Base-by-base conservation (phyloP, 345 rosid species). In the Trapa bicornis region DNA sequence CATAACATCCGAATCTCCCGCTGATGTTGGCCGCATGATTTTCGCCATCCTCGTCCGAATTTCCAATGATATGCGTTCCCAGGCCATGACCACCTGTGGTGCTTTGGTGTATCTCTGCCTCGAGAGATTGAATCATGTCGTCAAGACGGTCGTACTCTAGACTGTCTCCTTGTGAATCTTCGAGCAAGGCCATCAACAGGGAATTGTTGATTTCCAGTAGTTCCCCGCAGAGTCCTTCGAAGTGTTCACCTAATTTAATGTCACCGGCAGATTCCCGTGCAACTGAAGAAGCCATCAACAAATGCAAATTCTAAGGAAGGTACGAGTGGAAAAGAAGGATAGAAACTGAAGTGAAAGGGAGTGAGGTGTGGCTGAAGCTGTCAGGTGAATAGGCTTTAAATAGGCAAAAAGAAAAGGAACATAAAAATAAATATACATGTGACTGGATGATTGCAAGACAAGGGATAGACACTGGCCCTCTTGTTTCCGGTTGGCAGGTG, bases 81-180 rank as follows among this genome's bases (percentile, higher is more conserved):
- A 50, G 29, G 45, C 64, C 61, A 4, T 38, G 41, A 39, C 69
- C 3, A 5, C 36, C 66, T 15, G 70, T 74, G 13, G 53, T 32
- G 45, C 62, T 71, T 48, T 64, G 70, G 69, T 80, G 73, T 70
- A 83, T 78, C 80, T 81, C 86, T 7, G 80, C 82, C 68, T 81
- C 87, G 42, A 83, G 65, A 7, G 87, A 83, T 56, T 73, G 79
- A 53, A 85, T 85, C 38, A 81, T 77, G 22, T 78, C 56, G 38
- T 81, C 74, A 57, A 81, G 7, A 57, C 73, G 77, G 67, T 80
- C 83, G 29, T 81, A 82, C n/a, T 78, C 79, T 42, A 61, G 68
- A 6, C 74, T 81, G 35, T 81, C 86, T 29, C 67, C 47, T 11
- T 64, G 69, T 1, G 78, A 60, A 42, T 81, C 85, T 65, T 78